Base-by-base conservation (phyloP, 2,329 filamentous ascomycete species). In the Penicillium sp. region DNA sequence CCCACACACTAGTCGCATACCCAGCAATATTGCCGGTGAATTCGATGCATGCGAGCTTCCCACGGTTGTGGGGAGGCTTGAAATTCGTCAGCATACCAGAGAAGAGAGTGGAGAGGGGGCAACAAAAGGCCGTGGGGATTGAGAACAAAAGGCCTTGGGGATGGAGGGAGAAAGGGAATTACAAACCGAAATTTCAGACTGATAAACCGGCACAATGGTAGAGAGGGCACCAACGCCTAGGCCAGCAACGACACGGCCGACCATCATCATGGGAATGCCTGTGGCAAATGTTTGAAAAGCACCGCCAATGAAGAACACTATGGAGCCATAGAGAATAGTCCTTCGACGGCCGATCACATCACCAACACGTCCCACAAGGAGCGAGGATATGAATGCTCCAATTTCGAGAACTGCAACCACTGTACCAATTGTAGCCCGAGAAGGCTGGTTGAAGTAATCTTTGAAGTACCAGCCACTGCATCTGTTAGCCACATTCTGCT, bases 401-500 rank as follows among this genome's bases (percentile, higher is more conserved):
- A 97, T 81, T 77, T 97, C 93, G 58, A 99, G 84, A 68, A 99
- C 97, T 64, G 94, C 93, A 57, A 99, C 94, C 88, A 97, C 97
- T 29, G 92, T 97, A 58, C 93, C 94, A 58, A 99, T 87, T 73
- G 96, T 86, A 46, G 92, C 91, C 67, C 85, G 85, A 25, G 90
- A 88, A 21, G 94, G 94, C 68, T 97, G 87, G 68, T 92, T 82
- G 77, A 99, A 97, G 75, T 96, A 96, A 72, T 92, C 86, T 74
- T 88, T 90, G 74, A 99, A 99, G 74, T 89, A 90, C 10, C 86
- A 83, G 62, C 92, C 92, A 57, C 92, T 97, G 51, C 19, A 39
- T 16, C 31, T 23, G 53, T 60, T 49, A 61, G 53, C 36, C 21
- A 27, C 9, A 21, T 5, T 23, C 5, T 33, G 16, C 8, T 27